Evolutionary conservation across 129 eudicot species (phyloP), one percentile per base, ranked within the genome.

Genomic region (Helianthus tuberosus): DNA sequence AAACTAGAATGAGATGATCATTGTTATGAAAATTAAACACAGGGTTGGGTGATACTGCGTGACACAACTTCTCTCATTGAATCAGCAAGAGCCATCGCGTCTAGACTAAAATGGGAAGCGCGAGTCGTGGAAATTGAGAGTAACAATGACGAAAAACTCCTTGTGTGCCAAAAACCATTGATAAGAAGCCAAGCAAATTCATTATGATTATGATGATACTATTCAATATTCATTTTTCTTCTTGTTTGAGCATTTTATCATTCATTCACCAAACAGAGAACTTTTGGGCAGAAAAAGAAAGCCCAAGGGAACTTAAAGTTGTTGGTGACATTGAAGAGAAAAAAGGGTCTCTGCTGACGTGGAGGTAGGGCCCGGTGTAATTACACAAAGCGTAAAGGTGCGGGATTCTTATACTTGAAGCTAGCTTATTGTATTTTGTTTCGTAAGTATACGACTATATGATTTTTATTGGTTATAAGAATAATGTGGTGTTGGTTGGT

Each of bases 31-130:
- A 66, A 63, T 29, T 1, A 72, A 69, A 54, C 81, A 73, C 87
- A 95, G 99, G 99, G 99, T 11, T 95, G 99, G 99, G 86, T 91
- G 76, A 84, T 95, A 77, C 75, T 95, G 20, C 89, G 91, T 5
- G 99, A 95, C 78, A 64, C 83, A 5, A 68, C 85, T 15, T 52
- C 91, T 38, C 88, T 89, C 0, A 84, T 95, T 23, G 97, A 95
- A 76, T 75, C 80, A 47, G 96, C 96, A 49, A 87, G 99, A 82
- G 78, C 86, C 64, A 81, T 88, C n/a, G 67, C 87, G 1, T 79
- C 92, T 55, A 76, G 80, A 54, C 68, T 95, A 68, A 91, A 83
- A 85, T 95, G 99, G 99, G 99, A 95, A 60, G 96, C 99, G 0
- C 89, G 99, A 69, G 93, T 95, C 5, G 85, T 95, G 14, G 99